Base-by-base conservation (phyloP, 2,329 filamentous ascomycete genomes). In the Talaromyces atroroseus region DNA sequence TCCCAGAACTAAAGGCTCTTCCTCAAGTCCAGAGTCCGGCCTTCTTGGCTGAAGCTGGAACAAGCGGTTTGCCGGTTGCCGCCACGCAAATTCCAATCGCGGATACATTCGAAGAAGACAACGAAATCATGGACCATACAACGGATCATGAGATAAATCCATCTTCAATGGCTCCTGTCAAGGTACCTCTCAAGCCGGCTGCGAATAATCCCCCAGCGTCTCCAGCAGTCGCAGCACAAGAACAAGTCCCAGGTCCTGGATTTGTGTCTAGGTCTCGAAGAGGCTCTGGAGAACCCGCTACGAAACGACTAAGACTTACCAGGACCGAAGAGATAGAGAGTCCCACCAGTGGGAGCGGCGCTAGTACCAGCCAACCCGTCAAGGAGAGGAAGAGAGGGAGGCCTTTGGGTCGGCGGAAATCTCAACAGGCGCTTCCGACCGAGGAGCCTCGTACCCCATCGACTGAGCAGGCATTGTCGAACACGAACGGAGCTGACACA, bases 1-100 rank as follows among this genome's bases (percentile, higher is more conserved):
- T 50, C 21, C 50, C 53, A 11, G 51, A 54, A 24, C 57, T 60
- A n/a, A 53, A 50, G 16, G 34, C 58, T 2, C 56, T 71, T 1
- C 63, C 67, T 3, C 64, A 70, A 61, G 65, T 71, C 8, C 62
- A 62, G 26, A 72, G 71, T 26, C 70, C 69, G 1, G 69, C 65
- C 8, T 59, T 72, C n/a, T 61, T 72, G 2, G 68, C 70, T 52
- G 66, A 64, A 23, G 63, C 63, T 52, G 65, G 65, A 29, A 73
- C 71, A 47, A 69, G 68, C 20, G 58, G 64, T 2, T 72, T 65
- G 62, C 64, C 67, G 7, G 66, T 70, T 49, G 62, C 65, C 2
- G 67, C 65, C 38, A 58, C 64, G 20, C 61, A 61, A n/a, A 59
- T 65, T 16, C 61, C 64, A 8, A 60, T 71, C 20, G 61, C 66